Percentiles rank a stretch among this genome's conserved stretches.
These are phyloP conservation scores for Stachybotrys elegans DNA, from an alignment of 2,329 filamentous ascomycete genomes.

Conservation along the genomic window DNA sequence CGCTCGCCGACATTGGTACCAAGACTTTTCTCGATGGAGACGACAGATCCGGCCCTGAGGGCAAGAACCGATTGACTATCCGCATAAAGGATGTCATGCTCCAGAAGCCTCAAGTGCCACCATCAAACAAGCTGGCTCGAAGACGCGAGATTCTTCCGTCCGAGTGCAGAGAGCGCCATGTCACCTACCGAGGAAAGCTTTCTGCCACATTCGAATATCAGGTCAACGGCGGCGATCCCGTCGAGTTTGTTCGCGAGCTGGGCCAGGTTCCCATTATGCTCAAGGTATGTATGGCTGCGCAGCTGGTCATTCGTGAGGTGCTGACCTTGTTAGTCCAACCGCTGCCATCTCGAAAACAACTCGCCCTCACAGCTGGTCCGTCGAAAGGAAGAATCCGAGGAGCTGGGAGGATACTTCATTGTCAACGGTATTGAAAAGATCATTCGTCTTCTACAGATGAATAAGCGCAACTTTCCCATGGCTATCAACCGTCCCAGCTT, in stretches of 20 bases:
- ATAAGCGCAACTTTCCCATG: slow-evolving; percentile 90
- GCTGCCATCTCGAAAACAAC: slow-evolving; percentile 84
- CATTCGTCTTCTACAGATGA: slow-evolving; percentile 85
- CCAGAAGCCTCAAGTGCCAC: slow-evolving; percentile 74
- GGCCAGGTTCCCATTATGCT: slow-evolving; percentile 92
- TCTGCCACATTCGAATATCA: slow-evolving; percentile 78
- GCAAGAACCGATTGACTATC: slow-evolving; percentile 71
- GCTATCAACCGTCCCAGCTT: slow-evolving; percentile 91
- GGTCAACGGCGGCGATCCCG: slow-evolving; percentile 81
- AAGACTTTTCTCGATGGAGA: slow-evolving; percentile 84
- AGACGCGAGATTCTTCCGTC: slow-evolving; percentile 85
- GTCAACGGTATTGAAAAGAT: slow-evolving; percentile 98
- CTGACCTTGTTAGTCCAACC: slow-evolving; percentile 60
- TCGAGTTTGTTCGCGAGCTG: slow-evolving; percentile 77
- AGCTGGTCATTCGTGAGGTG: background rate
- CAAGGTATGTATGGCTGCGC: slow-evolving; percentile 49
- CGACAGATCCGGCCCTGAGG: slow-evolving; percentile 50
- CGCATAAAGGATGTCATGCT: slow-evolving; percentile 77
- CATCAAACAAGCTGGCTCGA: slow-evolving; percentile 76
- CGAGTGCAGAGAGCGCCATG: slow-evolving; percentile 91
- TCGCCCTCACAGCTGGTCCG: slow-evolving; percentile 78
- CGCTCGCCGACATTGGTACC: slow-evolving; percentile 80
- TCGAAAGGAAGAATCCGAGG: slow-evolving; percentile 91
- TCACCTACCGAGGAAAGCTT: slow-evolving; percentile 83
- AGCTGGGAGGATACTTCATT: slow-evolving; percentile 93